Conservation (phyloP, 371 early-diverging fungal genomes). For the Rhizopus sp. region DNA sequence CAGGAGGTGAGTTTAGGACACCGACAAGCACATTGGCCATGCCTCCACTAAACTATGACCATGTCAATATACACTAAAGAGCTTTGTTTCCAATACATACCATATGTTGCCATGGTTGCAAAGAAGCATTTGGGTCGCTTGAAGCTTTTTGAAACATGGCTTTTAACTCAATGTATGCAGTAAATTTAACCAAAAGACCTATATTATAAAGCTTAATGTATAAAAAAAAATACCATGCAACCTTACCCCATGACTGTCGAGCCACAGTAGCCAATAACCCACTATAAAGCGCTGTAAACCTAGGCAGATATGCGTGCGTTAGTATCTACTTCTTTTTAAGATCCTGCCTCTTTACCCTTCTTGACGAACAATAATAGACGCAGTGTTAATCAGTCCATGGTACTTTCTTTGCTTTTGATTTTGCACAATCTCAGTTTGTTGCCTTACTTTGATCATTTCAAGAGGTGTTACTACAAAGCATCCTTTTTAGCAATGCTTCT, state of each 20-base stretch:
- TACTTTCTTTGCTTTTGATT: constrained; percentile 40
- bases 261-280: constrained; percentile 54
- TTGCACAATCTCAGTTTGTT: constrained; percentile 50
- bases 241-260: constrained; percentile 49
- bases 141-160: constrained; percentile 41
- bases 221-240: background rate
- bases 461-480: constrained; percentile 46
- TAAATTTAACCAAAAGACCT: constrained; percentile 57
- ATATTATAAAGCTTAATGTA: background rate
- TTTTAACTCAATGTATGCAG: constrained; percentile 47
- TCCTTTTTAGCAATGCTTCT: background rate
- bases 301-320: constrained; percentile 12
- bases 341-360: constrained; percentile 41
- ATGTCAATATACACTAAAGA: background rate
- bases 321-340: background rate
- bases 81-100: constrained; percentile 17
- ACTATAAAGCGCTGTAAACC: constrained; percentile 48
- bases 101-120: constrained; percentile 52
- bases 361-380: constrained; percentile 38
- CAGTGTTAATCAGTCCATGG: constrained; percentile 44
- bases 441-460: constrained; percentile 57
- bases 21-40: constrained; percentile 55
- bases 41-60: constrained; percentile 41
- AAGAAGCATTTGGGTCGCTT: constrained; percentile 23
- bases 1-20: constrained; percentile 53